Conservation (phyloP, 257 asterid species). For the Fraxinus americana region DNA sequence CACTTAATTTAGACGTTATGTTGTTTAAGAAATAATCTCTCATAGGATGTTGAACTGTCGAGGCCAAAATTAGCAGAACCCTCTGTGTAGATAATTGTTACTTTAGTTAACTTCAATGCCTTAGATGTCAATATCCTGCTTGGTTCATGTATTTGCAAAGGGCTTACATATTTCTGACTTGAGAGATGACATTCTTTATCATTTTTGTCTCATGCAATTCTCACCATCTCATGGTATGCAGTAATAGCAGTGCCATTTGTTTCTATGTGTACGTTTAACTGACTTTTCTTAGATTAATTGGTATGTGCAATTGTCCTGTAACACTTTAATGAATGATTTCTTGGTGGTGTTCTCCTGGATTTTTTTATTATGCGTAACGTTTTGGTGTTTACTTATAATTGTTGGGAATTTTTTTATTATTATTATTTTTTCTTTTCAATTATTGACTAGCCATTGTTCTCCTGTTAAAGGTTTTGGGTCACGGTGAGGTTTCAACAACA, state of each 20-base stretch:
- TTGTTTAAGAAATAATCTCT: neutral
- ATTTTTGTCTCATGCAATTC: neutral
- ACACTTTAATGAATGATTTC: neutral
- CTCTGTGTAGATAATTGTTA: neutral
- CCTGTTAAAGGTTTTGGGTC: constrained; percentile 84
- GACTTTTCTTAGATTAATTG: neutral
- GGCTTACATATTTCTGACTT: neutral
- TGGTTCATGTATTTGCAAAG: neutral
- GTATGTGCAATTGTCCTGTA: neutral
- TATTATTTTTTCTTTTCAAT: neutral
- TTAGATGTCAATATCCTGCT: neutral
- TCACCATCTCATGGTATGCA: neutral
- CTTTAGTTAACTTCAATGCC: neutral
- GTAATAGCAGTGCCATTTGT: neutral
- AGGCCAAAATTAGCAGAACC: neutral
- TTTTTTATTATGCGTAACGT: neutral
- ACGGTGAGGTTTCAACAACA: constrained; percentile 70
- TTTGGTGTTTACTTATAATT: constrained; percentile 5
- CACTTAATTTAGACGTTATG: neutral
- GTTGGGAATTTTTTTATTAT: neutral
- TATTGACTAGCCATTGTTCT: constrained; percentile 22
- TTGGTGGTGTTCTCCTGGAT: neutral
- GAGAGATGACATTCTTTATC: neutral
- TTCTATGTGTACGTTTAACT: neutral
- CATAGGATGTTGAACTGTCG: neutral